phyloP scores from a whole-genome alignment of 192 early-diverging fungal species.

The Backusella psychrophila region DNA sequence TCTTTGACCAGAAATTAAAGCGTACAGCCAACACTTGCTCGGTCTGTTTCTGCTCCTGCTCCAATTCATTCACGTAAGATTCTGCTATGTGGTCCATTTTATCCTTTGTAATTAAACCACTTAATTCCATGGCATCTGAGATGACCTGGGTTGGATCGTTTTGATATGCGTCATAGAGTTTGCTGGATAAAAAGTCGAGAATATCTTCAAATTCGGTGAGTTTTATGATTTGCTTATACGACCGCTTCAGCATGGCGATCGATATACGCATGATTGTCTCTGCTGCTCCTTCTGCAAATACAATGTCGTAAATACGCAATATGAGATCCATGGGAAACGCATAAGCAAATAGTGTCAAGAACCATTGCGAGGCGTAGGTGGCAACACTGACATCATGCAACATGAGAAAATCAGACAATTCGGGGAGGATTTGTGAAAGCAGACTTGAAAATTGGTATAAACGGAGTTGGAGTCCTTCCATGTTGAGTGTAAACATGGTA shows the following conservation, averaged over 20 bases:
- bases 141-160: conserved; percentile 63
- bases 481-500: conserved; percentile 88
- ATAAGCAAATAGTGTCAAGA: conserved; percentile 96
- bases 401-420: conserved; percentile 72
- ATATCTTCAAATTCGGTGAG: conserved; percentile 77
- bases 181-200: conserved; percentile 71
- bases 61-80: conserved; percentile 47
- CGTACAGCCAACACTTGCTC: conserved; percentile 45
- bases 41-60: conserved; percentile 48
- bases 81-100: conserved; percentile 71
- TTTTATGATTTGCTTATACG: conserved; percentile 55
- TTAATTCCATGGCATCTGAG: conserved; percentile 73
- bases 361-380: conserved; percentile 94
- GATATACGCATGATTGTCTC: conserved; percentile 89
- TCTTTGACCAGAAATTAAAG: conserved; percentile 39
- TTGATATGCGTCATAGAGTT: conserved; percentile 79
- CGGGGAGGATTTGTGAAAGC: conserved; percentile 74
- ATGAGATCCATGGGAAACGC: conserved; percentile 89
- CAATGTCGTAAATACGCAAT: conserved; percentile 87
- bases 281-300: conserved; percentile 86
- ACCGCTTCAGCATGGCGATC: conserved; percentile 82
- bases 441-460: conserved; percentile 85
- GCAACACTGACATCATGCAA: conserved; percentile 70
- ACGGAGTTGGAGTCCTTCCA: conserved; percentile 90
- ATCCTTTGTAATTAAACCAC: conserved; percentile 59